Percentiles rank a stretch among this genome's conserved stretches.
These are phyloP conservation scores for Canavalia gladiata DNA, from an alignment of 306 rosid genomes.

Conservation along the genomic window DNA sequence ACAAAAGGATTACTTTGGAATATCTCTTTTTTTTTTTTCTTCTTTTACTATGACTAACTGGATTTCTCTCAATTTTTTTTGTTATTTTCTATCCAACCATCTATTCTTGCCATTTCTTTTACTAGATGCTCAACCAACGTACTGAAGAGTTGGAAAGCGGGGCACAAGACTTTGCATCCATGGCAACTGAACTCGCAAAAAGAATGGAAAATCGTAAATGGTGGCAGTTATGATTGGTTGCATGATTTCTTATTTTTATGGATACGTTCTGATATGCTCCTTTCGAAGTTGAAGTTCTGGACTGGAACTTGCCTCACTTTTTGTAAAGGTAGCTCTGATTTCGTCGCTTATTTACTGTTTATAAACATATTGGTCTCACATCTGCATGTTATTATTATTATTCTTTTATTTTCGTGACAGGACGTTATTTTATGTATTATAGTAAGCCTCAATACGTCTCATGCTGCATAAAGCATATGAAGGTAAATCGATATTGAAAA, in stretches of 20 bases:
- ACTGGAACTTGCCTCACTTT: constrained; percentile 28
- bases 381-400: not conserved
- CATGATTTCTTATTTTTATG: constrained; percentile 28
- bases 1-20: constrained; percentile 2
- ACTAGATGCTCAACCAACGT: constrained; percentile 67
- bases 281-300: constrained; percentile 28
- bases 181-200: constrained; percentile 82
- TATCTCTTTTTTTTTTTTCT: not conserved
- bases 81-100: constrained; percentile 40
- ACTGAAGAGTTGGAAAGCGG: constrained; percentile 79
- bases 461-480: not conserved
- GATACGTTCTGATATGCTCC: not conserved
- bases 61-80: constrained; percentile 25
- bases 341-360: constrained; percentile 13
- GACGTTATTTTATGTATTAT: constrained; percentile 33
- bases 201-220: constrained; percentile 92
- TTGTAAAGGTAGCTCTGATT: constrained; percentile 40
- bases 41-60: not conserved
- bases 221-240: constrained; percentile 77
- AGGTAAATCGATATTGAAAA: constrained; percentile 4
- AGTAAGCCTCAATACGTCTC: constrained; percentile 29
- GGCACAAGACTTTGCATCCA: constrained; percentile 82
- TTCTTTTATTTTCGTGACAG: constrained; percentile 36
- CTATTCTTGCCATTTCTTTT: constrained; percentile 19
- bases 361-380: not conserved